Conservation (phyloP, 768 basidiomycete species). For the Termitomyces sp. region DNA sequence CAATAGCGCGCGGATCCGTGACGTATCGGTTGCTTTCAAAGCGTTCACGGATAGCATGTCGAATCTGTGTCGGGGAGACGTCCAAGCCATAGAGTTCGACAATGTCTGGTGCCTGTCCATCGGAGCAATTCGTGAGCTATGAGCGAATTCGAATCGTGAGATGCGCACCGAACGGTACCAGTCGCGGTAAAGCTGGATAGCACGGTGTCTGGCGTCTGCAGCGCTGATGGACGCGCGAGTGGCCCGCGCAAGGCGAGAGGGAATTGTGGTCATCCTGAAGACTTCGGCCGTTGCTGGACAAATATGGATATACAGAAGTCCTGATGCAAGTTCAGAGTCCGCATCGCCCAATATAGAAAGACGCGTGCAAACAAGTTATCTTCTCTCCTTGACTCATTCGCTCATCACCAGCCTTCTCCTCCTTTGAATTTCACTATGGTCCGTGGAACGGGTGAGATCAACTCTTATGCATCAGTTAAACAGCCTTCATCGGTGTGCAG, state of each 20-base stretch:
- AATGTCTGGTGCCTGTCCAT: conserved; percentile 83
- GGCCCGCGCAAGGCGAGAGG: conserved; percentile 75
- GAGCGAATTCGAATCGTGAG: neutral
- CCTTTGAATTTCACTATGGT: conserved; percentile 30
- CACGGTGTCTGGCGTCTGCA: conserved; percentile 62
- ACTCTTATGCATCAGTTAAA: neutral
- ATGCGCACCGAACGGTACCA: conserved; percentile 88
- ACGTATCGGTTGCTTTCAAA: conserved; percentile 87
- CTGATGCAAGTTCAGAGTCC: conserved; percentile 12
- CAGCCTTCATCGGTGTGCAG: conserved; percentile 25
- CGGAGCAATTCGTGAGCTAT: conserved; percentile 6
- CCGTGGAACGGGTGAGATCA: conserved; percentile 40
- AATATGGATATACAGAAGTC: conserved; percentile 10
- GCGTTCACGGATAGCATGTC: conserved; percentile 76
- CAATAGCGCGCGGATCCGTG: conserved; percentile 76
- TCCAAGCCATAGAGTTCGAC: conserved; percentile 76
- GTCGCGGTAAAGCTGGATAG: conserved; percentile 78
- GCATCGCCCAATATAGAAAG: conserved; percentile 14
- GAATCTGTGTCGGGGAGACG: conserved; percentile 70
- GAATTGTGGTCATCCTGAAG: conserved; percentile 65
- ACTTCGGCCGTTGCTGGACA: neutral
- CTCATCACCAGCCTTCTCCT: conserved; percentile 1
- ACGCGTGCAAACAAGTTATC: neutral
- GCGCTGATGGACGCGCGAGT: conserved; percentile 52
- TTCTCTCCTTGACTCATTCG: conserved; percentile 8